Evolutionary conservation across 2,329 filamentous ascomycete genomes (phyloP).

Genomic region (Exophiala mesophila): DNA sequence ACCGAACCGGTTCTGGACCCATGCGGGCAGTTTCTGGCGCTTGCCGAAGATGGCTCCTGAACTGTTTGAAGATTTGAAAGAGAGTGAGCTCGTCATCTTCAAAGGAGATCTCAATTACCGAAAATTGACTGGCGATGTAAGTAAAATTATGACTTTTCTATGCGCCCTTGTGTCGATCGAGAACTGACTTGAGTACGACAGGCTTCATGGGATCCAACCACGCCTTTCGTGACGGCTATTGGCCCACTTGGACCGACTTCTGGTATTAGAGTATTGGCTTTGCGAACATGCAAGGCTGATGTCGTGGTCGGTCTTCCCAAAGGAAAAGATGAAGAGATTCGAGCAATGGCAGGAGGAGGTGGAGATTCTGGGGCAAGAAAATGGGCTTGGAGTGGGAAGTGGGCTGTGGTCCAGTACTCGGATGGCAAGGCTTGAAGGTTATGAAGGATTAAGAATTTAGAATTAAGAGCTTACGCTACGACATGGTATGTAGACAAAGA

Average conservation of each 20-base stretch:
- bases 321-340: slow-evolving; percentile 78
- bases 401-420: slow-evolving; percentile 86
- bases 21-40: slow-evolving; percentile 81
- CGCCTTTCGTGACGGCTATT: slow-evolving; percentile 76
- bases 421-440: slow-evolving; percentile 52
- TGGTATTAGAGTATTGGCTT: slow-evolving; percentile 75
- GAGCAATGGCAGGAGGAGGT: slow-evolving; percentile 62
- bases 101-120: slow-evolving; percentile 97
- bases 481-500: too few relatives aligned
- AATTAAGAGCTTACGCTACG: too few relatives aligned
- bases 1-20: slow-evolving; percentile 88
- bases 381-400: slow-evolving; percentile 96
- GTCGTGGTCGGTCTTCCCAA: slow-evolving; percentile 82
- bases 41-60: slow-evolving; percentile 64
- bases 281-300: slow-evolving; percentile 95
- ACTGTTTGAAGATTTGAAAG: slow-evolving; percentile 71
- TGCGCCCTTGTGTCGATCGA: neutral
- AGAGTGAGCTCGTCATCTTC: slow-evolving; percentile 84
- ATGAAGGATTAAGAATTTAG: too few relatives aligned
- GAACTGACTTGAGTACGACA: slow-evolving; percentile 32
- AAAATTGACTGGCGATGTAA: slow-evolving; percentile 82
- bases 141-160: too few relatives aligned
- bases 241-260: slow-evolving; percentile 75
- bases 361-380: slow-evolving; percentile 66
- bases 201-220: slow-evolving; percentile 79